These are phyloP conservation scores for Malassezia arunalokei DNA, from an alignment of 1,284 basidiomycete genomes.

Conservation along the genomic window DNA sequence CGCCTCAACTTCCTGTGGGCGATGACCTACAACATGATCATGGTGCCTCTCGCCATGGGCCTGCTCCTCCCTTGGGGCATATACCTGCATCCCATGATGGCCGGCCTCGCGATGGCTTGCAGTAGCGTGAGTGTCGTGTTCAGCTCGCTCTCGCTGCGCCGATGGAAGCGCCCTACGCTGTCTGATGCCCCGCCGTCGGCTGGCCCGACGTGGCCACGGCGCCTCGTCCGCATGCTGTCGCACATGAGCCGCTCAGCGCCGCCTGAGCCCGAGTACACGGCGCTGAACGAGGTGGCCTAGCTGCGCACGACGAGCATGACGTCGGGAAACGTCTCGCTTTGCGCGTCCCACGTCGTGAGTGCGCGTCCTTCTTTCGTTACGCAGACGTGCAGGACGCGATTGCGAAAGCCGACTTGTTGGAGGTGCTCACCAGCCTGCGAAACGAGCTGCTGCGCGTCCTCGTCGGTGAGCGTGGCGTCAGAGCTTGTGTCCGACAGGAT, in stretches of 20 bases:
- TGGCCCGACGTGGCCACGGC: not conserved
- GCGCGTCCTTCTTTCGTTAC: slow-evolving; percentile 1
- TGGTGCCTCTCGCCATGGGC: slow-evolving; percentile 98
- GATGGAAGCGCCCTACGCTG: slow-evolving; percentile 42
- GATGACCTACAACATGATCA: slow-evolving; percentile 67
- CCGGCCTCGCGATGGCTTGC: slow-evolving; percentile 93
- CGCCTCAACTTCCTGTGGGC: slow-evolving; percentile 51
- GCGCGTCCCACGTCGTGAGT: slow-evolving; percentile 30
- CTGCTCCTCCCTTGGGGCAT: slow-evolving; percentile 79
- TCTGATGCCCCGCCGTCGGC: not conserved
- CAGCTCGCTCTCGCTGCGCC: slow-evolving; percentile 69
- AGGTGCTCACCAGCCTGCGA: slow-evolving; percentile 16
- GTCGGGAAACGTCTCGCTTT: slow-evolving; percentile 29
- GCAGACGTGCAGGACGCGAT: slow-evolving; percentile 33
- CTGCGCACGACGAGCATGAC: slow-evolving; percentile 29
- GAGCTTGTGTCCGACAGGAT: slow-evolving; percentile 19
- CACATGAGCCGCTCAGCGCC: not conserved
- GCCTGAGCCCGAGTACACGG: not conserved
- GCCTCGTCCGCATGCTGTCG: not conserved
- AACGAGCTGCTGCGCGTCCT: not conserved
- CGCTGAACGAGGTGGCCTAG: not conserved
- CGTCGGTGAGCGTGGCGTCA: not conserved
- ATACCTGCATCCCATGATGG: slow-evolving; percentile 94
- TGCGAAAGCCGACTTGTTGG: slow-evolving; percentile 35
- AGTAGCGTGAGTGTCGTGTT: slow-evolving; percentile 89